Evolutionary conservation across 805 yeast species (phyloP), one percentile per base, ranked within the genome.

Genomic region (Clavispora phyllophila): DNA sequence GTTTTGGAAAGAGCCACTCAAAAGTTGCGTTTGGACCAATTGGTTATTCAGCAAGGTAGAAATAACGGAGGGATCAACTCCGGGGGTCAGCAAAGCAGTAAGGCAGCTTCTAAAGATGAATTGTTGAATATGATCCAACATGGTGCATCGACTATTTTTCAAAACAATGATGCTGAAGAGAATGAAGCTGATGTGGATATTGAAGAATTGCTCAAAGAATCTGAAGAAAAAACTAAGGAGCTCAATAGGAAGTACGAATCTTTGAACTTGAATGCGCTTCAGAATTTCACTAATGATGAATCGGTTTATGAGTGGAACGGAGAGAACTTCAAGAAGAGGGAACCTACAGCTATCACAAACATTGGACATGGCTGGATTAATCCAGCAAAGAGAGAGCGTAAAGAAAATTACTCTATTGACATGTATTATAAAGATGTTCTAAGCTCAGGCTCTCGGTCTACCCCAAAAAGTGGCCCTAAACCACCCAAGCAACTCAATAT

Each of bases 281-380:
- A 86, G 55, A 83, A 82, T 57, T 85, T 84, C 58, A 70, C 85
- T 23, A 76, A 82, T 43, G 85, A 80, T 46, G 75, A 68, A 41
- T 70, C 77, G 4, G 90, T 87, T 12, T 86, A 86, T 62, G 91
- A 86, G 62, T 86, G 95, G 95, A 82, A 86, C 61, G 95, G 95
- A 37, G 81, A 84, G 50, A 84, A 83, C 56, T 86, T 84, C 66
- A 82, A 82, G 62, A 82, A 82, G 53, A 73, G 69, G 34, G 62
- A 66, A 3, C 63, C 68, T n/a, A 63, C 72, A 23, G 72, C 73
- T 10, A 67, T 75, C 31, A 68, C 78, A 17, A 74, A 72, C 45
- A 64, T 70, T 43, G 75, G 73, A 0, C 77, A 80, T 44, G 73
- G 75, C 18, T 87, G 95, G 91, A 82, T 90, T 50, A 82, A 86